phyloP scores from a whole-genome alignment of 129 eudicot genomes.

The Tagetes patula region DNA sequence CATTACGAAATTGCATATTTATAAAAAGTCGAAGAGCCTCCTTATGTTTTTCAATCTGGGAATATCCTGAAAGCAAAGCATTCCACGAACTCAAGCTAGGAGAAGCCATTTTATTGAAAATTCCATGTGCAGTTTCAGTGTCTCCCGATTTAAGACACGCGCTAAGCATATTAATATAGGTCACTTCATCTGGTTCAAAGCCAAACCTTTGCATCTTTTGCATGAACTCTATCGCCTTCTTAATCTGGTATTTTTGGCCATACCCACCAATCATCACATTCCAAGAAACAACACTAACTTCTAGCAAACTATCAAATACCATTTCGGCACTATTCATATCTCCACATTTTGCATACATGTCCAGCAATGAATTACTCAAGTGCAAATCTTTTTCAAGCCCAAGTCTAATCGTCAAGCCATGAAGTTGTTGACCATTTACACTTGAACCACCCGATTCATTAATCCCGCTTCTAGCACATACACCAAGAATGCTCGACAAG shows the following conservation, averaged over 20 bases:
- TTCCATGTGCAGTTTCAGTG: conserved; percentile 44
- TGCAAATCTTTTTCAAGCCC: conserved; percentile 64
- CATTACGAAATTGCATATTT: conserved; percentile 69
- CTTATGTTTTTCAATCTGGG: conserved; percentile 51
- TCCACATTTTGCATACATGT: conserved; percentile 75
- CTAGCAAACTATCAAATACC: conserved; percentile 42
- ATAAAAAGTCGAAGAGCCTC: conserved; percentile 68
- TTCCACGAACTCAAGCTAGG: conserved; percentile 79
- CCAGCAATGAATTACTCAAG: conserved; percentile 64
- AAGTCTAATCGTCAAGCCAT: conserved; percentile 54
- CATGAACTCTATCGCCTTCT: conserved; percentile 56
- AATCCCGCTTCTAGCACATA: conserved; percentile 46
- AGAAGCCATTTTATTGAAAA: conserved; percentile 53
- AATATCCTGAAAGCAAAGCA: conserved; percentile 75
- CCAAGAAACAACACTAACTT: conserved; percentile 71
- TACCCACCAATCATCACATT: conserved; percentile 88
- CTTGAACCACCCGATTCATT: conserved; percentile 16
- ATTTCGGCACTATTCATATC: conserved; percentile 66
- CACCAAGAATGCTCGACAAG: conserved; percentile 66
- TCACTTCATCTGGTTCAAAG: conserved; percentile 70
- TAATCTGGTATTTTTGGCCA: conserved; percentile 47
- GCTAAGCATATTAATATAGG: conserved; percentile 58
- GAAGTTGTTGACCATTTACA: conserved; percentile 54
- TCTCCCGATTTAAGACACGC: conserved; percentile 66
- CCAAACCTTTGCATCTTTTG: conserved; percentile 53